Conservation (phyloP, 257 asterid genomes). For the Solanum chiquidenum region DNA sequence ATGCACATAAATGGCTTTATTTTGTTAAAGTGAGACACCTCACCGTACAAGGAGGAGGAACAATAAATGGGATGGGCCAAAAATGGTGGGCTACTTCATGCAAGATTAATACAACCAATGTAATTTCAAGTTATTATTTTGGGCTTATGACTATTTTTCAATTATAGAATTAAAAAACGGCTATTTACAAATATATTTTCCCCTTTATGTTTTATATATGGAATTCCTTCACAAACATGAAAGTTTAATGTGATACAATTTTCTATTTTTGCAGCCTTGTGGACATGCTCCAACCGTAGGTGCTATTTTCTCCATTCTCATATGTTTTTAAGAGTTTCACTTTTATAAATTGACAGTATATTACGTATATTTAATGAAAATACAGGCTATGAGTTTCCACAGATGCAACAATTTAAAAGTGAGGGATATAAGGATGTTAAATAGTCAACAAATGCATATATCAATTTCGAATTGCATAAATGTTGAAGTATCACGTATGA, state of each 20-base stretch:
- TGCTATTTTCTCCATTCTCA: neutral
- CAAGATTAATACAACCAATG: constrained; percentile 63
- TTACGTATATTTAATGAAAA: neutral
- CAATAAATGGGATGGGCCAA: constrained; percentile 54
- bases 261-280: constrained; percentile 65
- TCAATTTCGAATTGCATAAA: constrained; percentile 35
- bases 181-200: neutral
- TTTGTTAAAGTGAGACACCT: constrained; percentile 52
- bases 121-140: constrained; percentile 8
- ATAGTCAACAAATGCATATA: constrained; percentile 71
- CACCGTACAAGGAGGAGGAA: constrained; percentile 67
- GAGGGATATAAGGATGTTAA: constrained; percentile 25
- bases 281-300: constrained; percentile 80
- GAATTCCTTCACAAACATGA: neutral
- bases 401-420: constrained; percentile 61
- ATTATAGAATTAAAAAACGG: neutral
- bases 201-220: neutral
- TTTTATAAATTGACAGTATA: neutral
- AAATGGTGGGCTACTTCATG: constrained; percentile 92
- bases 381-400: constrained; percentile 78
- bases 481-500: constrained; percentile 37
- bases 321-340: neutral
- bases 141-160: neutral
- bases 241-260: neutral
- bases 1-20: constrained; percentile 71